Evolutionary conservation across 441 rosid genomes (phyloP), one percentile per base, ranked within the genome.

Genomic region (Manihot esculenta): DNA sequence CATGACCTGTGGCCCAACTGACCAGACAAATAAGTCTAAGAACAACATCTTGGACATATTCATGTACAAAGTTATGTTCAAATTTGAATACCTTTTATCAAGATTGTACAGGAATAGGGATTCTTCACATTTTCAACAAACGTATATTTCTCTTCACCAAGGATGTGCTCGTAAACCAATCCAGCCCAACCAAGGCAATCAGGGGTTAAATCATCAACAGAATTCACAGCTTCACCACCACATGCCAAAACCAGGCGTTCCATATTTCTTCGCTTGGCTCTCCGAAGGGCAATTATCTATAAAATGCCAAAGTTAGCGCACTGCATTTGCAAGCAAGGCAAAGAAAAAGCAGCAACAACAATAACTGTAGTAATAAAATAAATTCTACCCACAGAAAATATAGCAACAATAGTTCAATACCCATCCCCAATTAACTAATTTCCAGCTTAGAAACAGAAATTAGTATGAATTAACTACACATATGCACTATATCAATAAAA

Each of bases 251-350:
- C 91, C 80, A 95, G 75, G 59, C 98, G 89, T 84, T 95, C 99
- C 97, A 95, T 92, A 80, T 95, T 92, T 87, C 98, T 95, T 76
- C 89, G 84, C 88, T 95, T 95, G 7, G 99, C 98, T 85, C 98
- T 89, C 80, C 99, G 74, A 44, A 95, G 97, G 68, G 99, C 96
- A 83, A 95, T 74, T 68, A 95, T 95, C 99, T 95, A 73, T 70
- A 77, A 64, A 70, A 71, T 9, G 21, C 13, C 60, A 76, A 68
- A 62, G 58, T 38, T 65, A 62, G 21, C 30, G 44, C 49, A 54
- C 9, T 44, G 35, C 35, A 30, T 20, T 24, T 44, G 23, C 17
- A 51, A 47, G 23, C 24, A 55, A 60, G 0, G 20, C 41, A n/a
- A 27, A n/a, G n/a, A 51, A 38, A 38, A 38, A 38, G 42, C 27